Evolutionary conservation across 495 filamentous ascomycete genomes (phyloP).

Genomic region (Aspergillus carlsbadensis): DNA sequence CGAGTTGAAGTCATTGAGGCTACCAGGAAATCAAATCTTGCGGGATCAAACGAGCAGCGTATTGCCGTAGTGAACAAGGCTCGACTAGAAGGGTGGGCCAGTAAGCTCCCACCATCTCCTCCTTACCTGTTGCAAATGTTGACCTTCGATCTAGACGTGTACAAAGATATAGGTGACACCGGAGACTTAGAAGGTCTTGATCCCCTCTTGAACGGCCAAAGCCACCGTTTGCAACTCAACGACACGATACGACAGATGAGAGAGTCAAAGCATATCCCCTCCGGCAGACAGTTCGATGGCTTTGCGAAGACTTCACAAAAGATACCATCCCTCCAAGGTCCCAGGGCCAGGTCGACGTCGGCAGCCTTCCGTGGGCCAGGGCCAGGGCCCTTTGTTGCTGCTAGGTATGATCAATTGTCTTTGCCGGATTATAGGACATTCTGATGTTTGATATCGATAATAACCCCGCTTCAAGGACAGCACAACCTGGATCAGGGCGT

Average conservation of each 20-base stretch:
- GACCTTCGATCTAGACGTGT: slow-evolving; percentile 23
- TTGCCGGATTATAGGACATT: not conserved
- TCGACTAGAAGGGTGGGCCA: slow-evolving; percentile 28
- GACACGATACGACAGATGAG: slow-evolving; percentile 13
- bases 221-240: slow-evolving; percentile 30
- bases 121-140: not conserved
- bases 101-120: slow-evolving; percentile 20
- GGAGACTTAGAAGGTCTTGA: slow-evolving; percentile 29
- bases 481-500: not conserved
- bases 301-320: not conserved
- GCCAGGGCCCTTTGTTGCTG: no score
- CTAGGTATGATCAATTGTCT: not conserved
- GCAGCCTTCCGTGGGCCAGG: not conserved
- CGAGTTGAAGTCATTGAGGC: slow-evolving; percentile 25
- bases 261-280: slow-evolving; percentile 1
- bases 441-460: not conserved
- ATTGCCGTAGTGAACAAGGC: slow-evolving; percentile 18
- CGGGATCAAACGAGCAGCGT: slow-evolving; percentile 22
- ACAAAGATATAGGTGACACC: slow-evolving; percentile 28
- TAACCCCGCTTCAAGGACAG: not conserved
- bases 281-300: not conserved
- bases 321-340: not conserved
- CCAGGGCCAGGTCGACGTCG: not conserved
- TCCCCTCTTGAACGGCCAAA: slow-evolving; percentile 34
- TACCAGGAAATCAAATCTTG: slow-evolving; percentile 20